phyloP scores from a whole-genome alignment of 2,329 filamentous ascomycete species.

The Colletotrichum liriopes region DNA sequence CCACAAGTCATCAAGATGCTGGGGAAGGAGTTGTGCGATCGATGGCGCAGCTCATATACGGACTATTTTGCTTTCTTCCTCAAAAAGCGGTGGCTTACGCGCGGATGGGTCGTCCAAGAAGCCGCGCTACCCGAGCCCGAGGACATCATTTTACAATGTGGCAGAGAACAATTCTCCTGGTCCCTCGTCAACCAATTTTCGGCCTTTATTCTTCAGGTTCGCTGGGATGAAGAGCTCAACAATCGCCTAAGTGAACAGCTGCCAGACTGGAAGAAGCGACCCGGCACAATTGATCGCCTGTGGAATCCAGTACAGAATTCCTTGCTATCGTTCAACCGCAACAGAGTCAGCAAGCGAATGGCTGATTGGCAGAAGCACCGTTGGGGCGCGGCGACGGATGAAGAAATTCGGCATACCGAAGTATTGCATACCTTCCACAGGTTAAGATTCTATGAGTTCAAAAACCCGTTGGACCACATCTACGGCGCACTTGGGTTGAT shows the following conservation, averaged over 20 bases:
- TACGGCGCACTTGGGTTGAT: slow-evolving; percentile 28
- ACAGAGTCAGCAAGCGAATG: background rate
- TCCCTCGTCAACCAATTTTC: slow-evolving; percentile 9
- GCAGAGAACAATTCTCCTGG: slow-evolving; percentile 20
- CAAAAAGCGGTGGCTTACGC: slow-evolving; percentile 42
- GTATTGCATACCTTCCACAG: slow-evolving; percentile 30
- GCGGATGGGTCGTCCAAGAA: slow-evolving; percentile 46
- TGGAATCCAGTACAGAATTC: slow-evolving; percentile 20
- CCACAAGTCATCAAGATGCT: background rate
- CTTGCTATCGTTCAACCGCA: background rate
- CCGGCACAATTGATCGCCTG: slow-evolving; percentile 12
- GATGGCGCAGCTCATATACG: slow-evolving; percentile 7
- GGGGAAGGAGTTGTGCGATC: background rate
- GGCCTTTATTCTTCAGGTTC: background rate
- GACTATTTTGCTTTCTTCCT: slow-evolving; percentile 42
- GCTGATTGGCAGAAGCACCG: slow-evolving; percentile 17
- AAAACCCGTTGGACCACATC: slow-evolving; percentile 15
- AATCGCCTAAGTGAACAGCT: background rate
- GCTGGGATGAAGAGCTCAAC: slow-evolving; percentile 12
- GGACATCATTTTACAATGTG: slow-evolving; percentile 16
- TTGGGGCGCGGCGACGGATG: slow-evolving; percentile 26
- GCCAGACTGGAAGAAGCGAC: background rate
- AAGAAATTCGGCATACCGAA: slow-evolving; percentile 18
- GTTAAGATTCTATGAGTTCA: slow-evolving; percentile 22
- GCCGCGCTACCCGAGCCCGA: slow-evolving; percentile 40